Percentiles rank a stretch among this genome's conserved stretches.
These are phyloP conservation scores for Ceratocystis lukuohia DNA, from an alignment of 2,329 filamentous ascomycete species.

Conservation along the genomic window DNA sequence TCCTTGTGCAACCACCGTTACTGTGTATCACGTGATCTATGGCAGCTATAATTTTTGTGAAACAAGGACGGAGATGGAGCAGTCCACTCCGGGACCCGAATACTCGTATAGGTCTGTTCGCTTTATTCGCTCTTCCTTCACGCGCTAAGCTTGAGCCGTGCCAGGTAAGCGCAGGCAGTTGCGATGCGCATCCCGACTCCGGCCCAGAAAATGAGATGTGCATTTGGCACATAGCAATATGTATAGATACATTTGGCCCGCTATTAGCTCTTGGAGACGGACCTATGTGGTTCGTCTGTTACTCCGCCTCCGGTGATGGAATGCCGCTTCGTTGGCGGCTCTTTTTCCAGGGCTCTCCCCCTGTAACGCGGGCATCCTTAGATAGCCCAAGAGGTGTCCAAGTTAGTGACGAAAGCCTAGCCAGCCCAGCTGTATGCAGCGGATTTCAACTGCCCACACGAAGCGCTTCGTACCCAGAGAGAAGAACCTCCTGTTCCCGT, in stretches of 20 bases:
- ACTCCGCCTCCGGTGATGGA: conserved; percentile 12
- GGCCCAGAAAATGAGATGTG: neutral
- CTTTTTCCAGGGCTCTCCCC: neutral
- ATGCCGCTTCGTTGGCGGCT: neutral
- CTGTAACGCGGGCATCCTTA: neutral
- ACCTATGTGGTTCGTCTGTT: neutral
- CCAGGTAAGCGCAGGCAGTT: neutral
- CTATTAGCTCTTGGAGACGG: neutral
- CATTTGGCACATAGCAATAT: neutral
- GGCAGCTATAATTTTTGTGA: too few species aligned
- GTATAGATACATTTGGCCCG: neutral
- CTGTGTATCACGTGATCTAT: neutral
- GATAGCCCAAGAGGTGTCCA: too few species aligned
- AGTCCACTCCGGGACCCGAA: too few species aligned
- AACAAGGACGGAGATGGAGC: neutral
- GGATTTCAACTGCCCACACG: too few species aligned
- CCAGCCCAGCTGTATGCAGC: too few species aligned
- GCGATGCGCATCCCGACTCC: neutral
- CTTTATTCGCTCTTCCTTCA: neutral
- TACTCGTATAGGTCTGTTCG: too few species aligned
- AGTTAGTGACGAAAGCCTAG: too few species aligned
- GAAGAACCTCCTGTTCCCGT: neutral
- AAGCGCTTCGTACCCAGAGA: too few species aligned
- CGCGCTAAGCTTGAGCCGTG: neutral
- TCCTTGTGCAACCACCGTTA: neutral